phyloP scores from a whole-genome alignment of 768 basidiomycete genomes.

The Mycena alexandri region DNA sequence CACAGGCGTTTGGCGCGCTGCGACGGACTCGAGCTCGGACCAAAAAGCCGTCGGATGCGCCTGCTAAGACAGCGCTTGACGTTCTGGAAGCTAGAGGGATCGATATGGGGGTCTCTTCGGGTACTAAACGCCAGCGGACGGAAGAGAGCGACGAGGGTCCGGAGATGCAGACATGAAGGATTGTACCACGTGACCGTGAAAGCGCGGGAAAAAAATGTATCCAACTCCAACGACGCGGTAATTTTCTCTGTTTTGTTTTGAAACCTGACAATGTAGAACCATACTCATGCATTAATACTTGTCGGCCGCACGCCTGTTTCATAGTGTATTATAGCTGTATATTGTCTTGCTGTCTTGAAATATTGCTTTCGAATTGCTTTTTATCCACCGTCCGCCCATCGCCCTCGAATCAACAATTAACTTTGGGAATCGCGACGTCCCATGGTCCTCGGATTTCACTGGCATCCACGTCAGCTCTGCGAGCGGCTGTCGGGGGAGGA shows the following conservation, averaged over 20 bases:
- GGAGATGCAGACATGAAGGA: conserved; percentile 44
- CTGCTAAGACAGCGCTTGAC: conserved; percentile 82
- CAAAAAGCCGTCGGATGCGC: conserved; percentile 78
- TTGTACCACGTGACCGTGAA: conserved; percentile 21
- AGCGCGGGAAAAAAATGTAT: conserved; percentile 34
- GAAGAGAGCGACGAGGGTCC: conserved; percentile 64
- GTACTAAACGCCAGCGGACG: conserved; percentile 64
- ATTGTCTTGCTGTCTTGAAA: conserved; percentile 37
- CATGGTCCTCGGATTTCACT: conserved; percentile 93
- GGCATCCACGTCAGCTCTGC: conserved; percentile 33
- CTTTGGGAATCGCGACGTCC: conserved; percentile 87
- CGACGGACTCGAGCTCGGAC: conserved; percentile 81
- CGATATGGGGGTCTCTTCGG: conserved; percentile 53
- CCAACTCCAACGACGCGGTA: neutral
- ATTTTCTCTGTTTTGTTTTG: conserved; percentile 13
- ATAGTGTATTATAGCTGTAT: conserved; percentile 38
- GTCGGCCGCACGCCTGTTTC: conserved; percentile 34
- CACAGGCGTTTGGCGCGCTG: conserved; percentile 88
- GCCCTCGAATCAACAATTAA: conserved; percentile 50
- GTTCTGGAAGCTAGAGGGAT: conserved; percentile 87
- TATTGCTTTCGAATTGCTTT: conserved; percentile 17
- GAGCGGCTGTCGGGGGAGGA: conserved; percentile 32
- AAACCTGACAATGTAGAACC: conserved; percentile 31
- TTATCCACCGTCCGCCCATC: conserved; percentile 2
- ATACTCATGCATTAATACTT: conserved; percentile 29